Evolutionary conservation across 2,329 filamentous ascomycete species (phyloP), one percentile per base, ranked within the genome.

Genomic region (Monosporascus ibericus): DNA sequence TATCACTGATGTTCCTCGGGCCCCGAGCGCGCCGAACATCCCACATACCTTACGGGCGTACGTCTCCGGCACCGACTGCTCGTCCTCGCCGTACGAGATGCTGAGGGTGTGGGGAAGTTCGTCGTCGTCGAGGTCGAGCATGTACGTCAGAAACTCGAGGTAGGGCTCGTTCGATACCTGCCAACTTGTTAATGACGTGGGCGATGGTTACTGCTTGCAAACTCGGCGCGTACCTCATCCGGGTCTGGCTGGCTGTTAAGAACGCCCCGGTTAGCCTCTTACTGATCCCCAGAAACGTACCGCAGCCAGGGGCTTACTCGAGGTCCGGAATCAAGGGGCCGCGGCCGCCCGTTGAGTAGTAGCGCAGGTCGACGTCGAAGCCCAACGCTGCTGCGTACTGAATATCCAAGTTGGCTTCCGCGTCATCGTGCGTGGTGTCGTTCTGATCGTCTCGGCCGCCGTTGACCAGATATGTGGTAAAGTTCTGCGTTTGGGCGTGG

Each of bases 391-490:
- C 61, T 5, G 79, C 75, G 42, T 81, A 79, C 57, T 85, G 76
- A 5, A 81, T 74, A 59, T 86, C 81, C 27, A 85, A 66, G 51
- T 79, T 82, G 38, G 79, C 82, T 60, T 86, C 82, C 0, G 69
- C 61, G 53, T 72, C 63, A 14, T 59, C 73, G 58, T 72, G 68
- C 2, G 63, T 60, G 1, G 60, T 58, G 7, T 75, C 68, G 58
- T 63, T 61, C 58, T 81, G 76, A 6, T 75, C 69, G 52, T 81
- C 75, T 5, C 75, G 60, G 1, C 81, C 84, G 14, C 76, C 75
- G 52, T 82, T 81, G 55, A 87, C 78, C 15, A 74, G 73, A 14
- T 76, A 65, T 11, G 81, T 76, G 2, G 75, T 75, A 65, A 87
- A 86, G 48, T 75, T 77, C 46, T 77, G 70, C 3, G 74, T 75